Conservation (phyloP, 164 flowering plant genomes). For the Santalum album region DNA sequence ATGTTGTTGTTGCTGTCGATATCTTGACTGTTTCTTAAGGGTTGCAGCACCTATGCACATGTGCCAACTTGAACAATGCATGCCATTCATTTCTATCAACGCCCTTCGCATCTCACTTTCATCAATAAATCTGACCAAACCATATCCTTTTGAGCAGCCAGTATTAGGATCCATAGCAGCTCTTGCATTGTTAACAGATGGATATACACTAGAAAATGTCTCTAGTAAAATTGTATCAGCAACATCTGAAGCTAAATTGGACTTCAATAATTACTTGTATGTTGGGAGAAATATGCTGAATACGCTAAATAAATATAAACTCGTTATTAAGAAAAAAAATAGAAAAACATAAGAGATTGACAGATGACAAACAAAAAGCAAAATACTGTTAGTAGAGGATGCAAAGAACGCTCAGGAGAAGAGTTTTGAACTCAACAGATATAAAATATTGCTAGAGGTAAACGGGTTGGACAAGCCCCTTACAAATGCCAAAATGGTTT, state of each 20-base stretch:
- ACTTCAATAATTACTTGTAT: too few relatives aligned
- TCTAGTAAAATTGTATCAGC: conserved; percentile 54
- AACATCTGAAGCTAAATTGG: conserved; percentile 62
- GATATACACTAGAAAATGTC: conserved; percentile 37
- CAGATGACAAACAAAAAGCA: too few relatives aligned
- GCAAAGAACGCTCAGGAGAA: too few relatives aligned
- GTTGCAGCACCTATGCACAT: conserved; percentile 65
- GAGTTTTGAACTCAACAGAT: too few relatives aligned
- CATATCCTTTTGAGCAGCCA: conserved; percentile 72
- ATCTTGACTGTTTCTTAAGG: conserved; percentile 41
- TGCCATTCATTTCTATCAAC: conserved; percentile 67
- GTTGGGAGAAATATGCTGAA: too few relatives aligned
- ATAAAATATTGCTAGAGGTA: too few relatives aligned
- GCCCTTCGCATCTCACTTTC: conserved; percentile 60
- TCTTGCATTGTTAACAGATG: conserved; percentile 59
- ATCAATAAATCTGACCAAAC: conserved; percentile 65
- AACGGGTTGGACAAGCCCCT: too few relatives aligned
- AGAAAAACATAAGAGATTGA: too few relatives aligned
- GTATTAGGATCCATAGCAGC: conserved; percentile 54
- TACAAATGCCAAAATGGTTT: too few relatives aligned
- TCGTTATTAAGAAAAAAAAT: too few relatives aligned
- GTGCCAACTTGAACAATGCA: conserved; percentile 47
- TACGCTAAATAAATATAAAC: too few relatives aligned
- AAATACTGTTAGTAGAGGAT: too few relatives aligned
- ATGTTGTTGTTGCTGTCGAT: conserved; percentile 34